These are phyloP conservation scores for Ascochyta lentis DNA, from an alignment of 2,329 filamentous ascomycete genomes.

Conservation along the genomic window DNA sequence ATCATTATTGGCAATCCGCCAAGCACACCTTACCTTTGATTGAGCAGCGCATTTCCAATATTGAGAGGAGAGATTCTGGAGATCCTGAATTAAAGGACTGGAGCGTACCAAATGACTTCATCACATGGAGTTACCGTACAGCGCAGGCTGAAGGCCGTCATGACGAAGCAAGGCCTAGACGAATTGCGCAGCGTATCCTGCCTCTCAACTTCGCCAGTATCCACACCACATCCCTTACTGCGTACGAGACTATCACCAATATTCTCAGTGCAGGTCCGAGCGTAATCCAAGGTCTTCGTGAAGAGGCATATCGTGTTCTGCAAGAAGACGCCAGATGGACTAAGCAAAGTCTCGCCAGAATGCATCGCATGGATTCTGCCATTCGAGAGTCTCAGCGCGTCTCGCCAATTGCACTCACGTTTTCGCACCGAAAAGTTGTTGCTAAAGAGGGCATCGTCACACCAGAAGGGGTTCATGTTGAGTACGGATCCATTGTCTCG, in stretches of 20 bases:
- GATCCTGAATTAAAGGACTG: constrained; percentile 52
- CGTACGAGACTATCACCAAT: constrained; percentile 49
- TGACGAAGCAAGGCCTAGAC: constrained; percentile 56
- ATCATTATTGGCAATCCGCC: constrained; percentile 56
- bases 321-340: constrained; percentile 54
- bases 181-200: constrained; percentile 60
- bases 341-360: constrained; percentile 53
- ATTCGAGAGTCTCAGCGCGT: constrained; percentile 62
- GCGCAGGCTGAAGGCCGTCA: constrained; percentile 54
- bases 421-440: constrained; percentile 57
- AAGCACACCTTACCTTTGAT: constrained; percentile 58
- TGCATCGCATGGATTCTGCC: constrained; percentile 59
- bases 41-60: constrained; percentile 56
- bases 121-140: constrained; percentile 64
- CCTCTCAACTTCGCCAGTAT: constrained; percentile 66
- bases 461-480: constrained; percentile 52
- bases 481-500: too few relatives aligned
- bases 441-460: constrained; percentile 79
- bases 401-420: constrained; percentile 56
- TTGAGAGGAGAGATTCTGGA: constrained; percentile 51
- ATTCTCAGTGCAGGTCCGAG: too few relatives aligned
- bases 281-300: constrained; percentile 42
- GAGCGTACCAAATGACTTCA: constrained; percentile 61
- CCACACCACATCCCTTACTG: constrained; percentile 63
- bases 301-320: constrained; percentile 51